Conservation (phyloP, 2,329 filamentous ascomycete species). For the Samsoniella hepiali region DNA sequence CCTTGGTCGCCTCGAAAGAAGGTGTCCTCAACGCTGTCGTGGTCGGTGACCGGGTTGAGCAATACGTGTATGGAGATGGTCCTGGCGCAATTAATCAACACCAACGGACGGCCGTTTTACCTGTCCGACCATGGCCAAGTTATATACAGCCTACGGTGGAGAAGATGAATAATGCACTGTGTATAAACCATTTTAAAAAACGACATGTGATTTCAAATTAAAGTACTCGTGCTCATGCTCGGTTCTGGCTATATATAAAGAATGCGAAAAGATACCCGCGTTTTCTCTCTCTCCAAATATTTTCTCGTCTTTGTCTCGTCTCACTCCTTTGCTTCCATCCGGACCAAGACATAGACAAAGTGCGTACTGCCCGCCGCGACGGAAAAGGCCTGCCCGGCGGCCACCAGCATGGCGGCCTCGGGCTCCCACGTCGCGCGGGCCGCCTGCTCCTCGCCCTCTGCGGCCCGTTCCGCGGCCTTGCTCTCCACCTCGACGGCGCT, state of each 20-base stretch:
- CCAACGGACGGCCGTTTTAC: too few relatives aligned
- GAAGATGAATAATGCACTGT: too few relatives aligned
- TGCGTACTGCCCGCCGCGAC: not conserved
- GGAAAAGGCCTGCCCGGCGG: not conserved
- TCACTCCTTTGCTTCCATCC: not conserved
- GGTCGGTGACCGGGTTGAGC: too few relatives aligned
- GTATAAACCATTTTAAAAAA: too few relatives aligned
- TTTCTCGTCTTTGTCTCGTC: not conserved
- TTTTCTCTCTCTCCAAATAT: not conserved
- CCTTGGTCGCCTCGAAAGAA: too few relatives aligned
- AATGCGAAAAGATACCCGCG: not conserved
- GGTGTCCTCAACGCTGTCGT: too few relatives aligned
- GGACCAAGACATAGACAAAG: conserved; percentile 6
- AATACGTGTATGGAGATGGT: too few relatives aligned
- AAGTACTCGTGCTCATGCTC: not conserved
- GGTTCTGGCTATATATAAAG: not conserved
- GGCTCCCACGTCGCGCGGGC: not conserved
- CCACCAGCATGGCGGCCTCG: not conserved
- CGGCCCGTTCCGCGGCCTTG: not conserved
- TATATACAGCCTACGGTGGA: too few relatives aligned
- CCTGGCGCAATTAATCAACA: too few relatives aligned
- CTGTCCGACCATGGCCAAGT: too few relatives aligned
- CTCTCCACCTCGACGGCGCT: not conserved
- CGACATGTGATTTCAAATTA: not conserved
- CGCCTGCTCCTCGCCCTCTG: not conserved